phyloP scores from a whole-genome alignment of 1,139 yeast genomes.

The Scheffersomyces insectosa region DNA sequence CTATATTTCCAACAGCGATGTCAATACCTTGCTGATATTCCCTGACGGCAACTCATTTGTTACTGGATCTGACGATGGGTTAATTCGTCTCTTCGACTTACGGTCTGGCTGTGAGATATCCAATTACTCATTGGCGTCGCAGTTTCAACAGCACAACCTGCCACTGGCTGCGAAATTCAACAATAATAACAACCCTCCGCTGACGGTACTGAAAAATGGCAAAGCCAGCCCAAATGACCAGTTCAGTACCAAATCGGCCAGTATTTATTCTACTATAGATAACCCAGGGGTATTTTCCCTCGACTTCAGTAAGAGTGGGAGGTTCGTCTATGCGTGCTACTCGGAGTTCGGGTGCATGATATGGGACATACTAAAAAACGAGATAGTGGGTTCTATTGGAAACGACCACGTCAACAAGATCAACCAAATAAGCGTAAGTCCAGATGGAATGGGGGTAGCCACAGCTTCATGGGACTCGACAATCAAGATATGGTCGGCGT shows the following conservation, averaged over 20 bases:
- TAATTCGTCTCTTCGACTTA: slow-evolving; percentile 69
- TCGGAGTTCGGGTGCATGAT: slow-evolving; percentile 73
- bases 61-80: slow-evolving; percentile 80
- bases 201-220: slow-evolving; percentile 3
- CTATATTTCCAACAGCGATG: slow-evolving; percentile 63
- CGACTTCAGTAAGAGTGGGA: slow-evolving; percentile 74
- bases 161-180: too few species aligned
- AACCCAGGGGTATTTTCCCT: slow-evolving; percentile 68
- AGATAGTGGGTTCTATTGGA: slow-evolving; percentile 58
- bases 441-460: slow-evolving; percentile 72
- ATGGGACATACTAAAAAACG: slow-evolving; percentile 76
- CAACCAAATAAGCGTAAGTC: slow-evolving; percentile 64
- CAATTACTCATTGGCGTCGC: slow-evolving; percentile 41
- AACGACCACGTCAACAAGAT: slow-evolving; percentile 61
- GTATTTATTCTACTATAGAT: slow-evolving; percentile 39
- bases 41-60: slow-evolving; percentile 71
- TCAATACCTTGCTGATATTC: slow-evolving; percentile 64
- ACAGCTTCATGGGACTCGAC: slow-evolving; percentile 76
- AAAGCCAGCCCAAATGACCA: slow-evolving; percentile 1
- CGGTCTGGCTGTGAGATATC: slow-evolving; percentile 75
- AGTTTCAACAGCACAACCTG: slow-evolving; percentile 5
- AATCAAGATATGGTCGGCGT: slow-evolving; percentile 61
- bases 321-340: slow-evolving; percentile 74
- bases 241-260: slow-evolving; percentile 2
- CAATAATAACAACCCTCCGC: slow-evolving; percentile 1